These are phyloP conservation scores for Diutina siamensis DNA, from an alignment of 1,139 yeast species.

Conservation along the genomic window DNA sequence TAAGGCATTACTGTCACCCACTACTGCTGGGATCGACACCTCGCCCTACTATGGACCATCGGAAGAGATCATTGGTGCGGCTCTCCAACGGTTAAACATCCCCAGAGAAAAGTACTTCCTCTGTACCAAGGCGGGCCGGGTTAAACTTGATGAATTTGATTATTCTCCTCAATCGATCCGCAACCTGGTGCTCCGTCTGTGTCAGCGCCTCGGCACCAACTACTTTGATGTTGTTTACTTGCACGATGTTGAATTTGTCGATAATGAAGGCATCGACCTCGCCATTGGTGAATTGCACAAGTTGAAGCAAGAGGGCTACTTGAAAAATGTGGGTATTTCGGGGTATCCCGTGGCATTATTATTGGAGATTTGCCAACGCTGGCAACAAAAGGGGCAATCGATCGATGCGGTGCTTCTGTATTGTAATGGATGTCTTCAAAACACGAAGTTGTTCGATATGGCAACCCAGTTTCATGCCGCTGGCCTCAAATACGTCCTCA, in stretches of 20 bases:
- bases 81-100: conserved; percentile 31
- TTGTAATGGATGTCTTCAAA: conserved; percentile 76
- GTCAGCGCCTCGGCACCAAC: conserved; percentile 48
- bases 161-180: conserved; percentile 53
- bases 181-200: conserved; percentile 52
- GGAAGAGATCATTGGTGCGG: conserved; percentile 62
- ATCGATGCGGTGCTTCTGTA: conserved; percentile 73
- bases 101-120: conserved; percentile 56
- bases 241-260: conserved; percentile 83
- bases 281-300: conserved; percentile 52
- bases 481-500: conserved; percentile 46
- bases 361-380: conserved; percentile 30
- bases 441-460: conserved; percentile 41
- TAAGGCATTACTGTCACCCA: conserved; percentile 27
- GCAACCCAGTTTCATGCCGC: conserved; percentile 37
- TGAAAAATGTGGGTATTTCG: conserved; percentile 63
- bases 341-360: conserved; percentile 79
- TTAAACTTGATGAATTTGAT: conserved; percentile 59
- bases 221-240: conserved; percentile 75
- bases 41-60: conserved; percentile 92
- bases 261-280: conserved; percentile 38
- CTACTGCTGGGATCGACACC: conserved; percentile 69
- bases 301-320: conserved; percentile 53
- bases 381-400: conserved; percentile 19
- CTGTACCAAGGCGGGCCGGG: conserved; percentile 82